Percentiles rank a stretch among this genome's conserved stretches.
Evolutionary conservation across 352 stramenopile species (phyloP).

Genomic region (Phytophthora kernoviae): DNA sequence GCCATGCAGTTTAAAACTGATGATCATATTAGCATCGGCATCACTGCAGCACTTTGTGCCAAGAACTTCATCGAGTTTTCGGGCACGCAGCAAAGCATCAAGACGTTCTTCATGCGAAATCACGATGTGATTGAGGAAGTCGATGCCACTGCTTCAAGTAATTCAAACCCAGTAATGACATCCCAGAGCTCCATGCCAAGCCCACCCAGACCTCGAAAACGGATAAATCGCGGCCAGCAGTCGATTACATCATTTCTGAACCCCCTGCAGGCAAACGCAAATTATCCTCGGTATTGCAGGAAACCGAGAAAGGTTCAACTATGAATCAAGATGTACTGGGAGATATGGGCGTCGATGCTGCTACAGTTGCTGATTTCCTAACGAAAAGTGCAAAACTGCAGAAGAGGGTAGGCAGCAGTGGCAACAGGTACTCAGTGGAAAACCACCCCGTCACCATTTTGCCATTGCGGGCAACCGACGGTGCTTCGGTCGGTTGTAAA

Average conservation of each 20-base stretch:
- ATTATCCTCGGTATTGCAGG: not conserved
- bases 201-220: slow-evolving; percentile 9
- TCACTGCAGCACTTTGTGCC: slow-evolving; percentile 57
- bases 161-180: not conserved
- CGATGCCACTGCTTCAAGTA: not conserved
- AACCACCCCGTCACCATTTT: slow-evolving; percentile 65
- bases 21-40: slow-evolving; percentile 15
- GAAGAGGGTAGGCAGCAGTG: slow-evolving; percentile 46
- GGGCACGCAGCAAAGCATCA: slow-evolving; percentile 75
- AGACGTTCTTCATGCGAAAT: slow-evolving; percentile 39
- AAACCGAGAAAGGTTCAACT: slow-evolving; percentile 2
- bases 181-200: not conserved
- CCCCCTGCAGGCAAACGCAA: slow-evolving; percentile 25
- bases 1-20: slow-evolving; percentile 38
- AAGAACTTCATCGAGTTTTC: slow-evolving; percentile 81
- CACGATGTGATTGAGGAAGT: slow-evolving; percentile 4
- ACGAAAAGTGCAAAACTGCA: slow-evolving; percentile 42
- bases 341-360: slow-evolving; percentile 14
- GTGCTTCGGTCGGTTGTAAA: slow-evolving; percentile 83
- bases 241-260: slow-evolving; percentile 66
- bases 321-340: slow-evolving; percentile 15
- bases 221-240: slow-evolving; percentile 31
- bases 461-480: slow-evolving; percentile 65
- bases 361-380: slow-evolving; percentile 11
- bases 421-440: slow-evolving; percentile 72